A percentile compares a stretch with the other conserved stretches of the same genome.
Evolutionary conservation across 257 asterid genomes (phyloP).

Genomic region (Ocimum tenuiflorum): DNA sequence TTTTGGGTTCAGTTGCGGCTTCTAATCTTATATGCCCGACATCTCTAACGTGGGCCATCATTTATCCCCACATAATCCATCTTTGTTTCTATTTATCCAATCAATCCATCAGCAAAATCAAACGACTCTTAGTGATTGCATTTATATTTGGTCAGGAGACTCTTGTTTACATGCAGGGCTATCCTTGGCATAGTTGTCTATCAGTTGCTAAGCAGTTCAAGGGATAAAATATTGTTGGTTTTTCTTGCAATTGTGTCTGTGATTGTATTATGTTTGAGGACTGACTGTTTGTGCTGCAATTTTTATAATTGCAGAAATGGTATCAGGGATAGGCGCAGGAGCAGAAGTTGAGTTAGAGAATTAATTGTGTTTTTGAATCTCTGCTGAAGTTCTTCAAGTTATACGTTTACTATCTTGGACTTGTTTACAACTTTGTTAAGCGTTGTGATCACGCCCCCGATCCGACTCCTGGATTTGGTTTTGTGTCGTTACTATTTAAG

Average conservation of each 20-base stretch:
- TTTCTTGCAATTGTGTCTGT: neutral
- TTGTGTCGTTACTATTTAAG: constrained; percentile 47
- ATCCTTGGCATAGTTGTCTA: neutral
- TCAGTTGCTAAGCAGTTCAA: neutral
- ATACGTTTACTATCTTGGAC: constrained; percentile 56
- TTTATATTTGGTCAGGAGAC: too few relatives aligned
- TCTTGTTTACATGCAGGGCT: neutral
- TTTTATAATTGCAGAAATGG: constrained; percentile 56
- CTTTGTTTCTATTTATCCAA: too few relatives aligned
- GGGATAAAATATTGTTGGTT: neutral
- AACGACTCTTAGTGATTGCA: too few relatives aligned
- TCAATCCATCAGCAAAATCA: too few relatives aligned
- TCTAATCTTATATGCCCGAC: too few relatives aligned
- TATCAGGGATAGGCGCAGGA: constrained; percentile 71
- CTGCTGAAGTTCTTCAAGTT: constrained; percentile 34
- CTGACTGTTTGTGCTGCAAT: neutral
- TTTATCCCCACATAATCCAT: too few relatives aligned
- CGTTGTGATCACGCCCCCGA: constrained; percentile 65
- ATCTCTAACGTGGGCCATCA: too few relatives aligned
- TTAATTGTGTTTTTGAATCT: constrained; percentile 16
- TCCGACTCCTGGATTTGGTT: constrained; percentile 75
- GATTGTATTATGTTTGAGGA: neutral
- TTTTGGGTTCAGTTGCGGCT: too few relatives aligned
- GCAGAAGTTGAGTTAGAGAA: constrained; percentile 65
- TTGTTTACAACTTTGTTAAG: constrained; percentile 59